These are phyloP conservation scores for Aschersonia sp. DNA, from an alignment of 2,329 filamentous ascomycete species.

Conservation along the genomic window DNA sequence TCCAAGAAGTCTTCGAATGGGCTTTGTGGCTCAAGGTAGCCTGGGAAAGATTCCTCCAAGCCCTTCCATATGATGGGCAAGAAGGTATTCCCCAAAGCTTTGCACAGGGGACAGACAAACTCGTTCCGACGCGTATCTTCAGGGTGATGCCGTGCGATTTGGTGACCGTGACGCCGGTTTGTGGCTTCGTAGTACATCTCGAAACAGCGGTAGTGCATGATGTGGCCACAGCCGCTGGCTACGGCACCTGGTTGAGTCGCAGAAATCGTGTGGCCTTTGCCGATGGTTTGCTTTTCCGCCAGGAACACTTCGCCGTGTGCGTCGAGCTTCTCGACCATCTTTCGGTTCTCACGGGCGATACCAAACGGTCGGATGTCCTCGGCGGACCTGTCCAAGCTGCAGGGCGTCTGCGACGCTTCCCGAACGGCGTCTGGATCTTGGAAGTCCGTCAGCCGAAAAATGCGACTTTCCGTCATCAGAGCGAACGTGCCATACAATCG, in stretches of 20 bases:
- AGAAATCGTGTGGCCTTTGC: constrained; percentile 70
- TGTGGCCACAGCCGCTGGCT: constrained; percentile 85
- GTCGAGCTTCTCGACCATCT: constrained; percentile 61
- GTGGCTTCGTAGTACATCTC: constrained; percentile 82
- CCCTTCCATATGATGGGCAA: constrained; percentile 91
- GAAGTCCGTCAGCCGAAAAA: constrained; percentile 76
- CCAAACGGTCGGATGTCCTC: constrained; percentile 80
- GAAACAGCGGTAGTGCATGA: constrained; percentile 97
- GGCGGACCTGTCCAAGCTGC: constrained; percentile 71
- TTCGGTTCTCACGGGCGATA: constrained; percentile 74
- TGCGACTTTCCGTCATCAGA: constrained; percentile 70
- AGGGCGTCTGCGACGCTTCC: constrained; percentile 66
- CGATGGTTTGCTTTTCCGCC: constrained; percentile 67
- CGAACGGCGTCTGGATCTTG: constrained; percentile 70
- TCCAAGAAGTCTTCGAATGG: constrained; percentile 58
- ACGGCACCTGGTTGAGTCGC: constrained; percentile 61
- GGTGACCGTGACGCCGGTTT: constrained; percentile 68
- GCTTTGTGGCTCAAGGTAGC: constrained; percentile 45
- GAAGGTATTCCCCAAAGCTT: constrained; percentile 90
- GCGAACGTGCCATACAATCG: constrained; percentile 88
- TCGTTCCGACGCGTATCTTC: constrained; percentile 68
- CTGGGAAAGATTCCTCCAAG: constrained; percentile 70
- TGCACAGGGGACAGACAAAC: constrained; percentile 93
- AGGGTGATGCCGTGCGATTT: constrained; percentile 89
- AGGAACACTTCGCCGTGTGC: constrained; percentile 55